Percentiles rank a stretch among this genome's conserved stretches.
Evolutionary conservation across 257 asterid genomes (phyloP).

Genomic region (Leptodermis oblonga): DNA sequence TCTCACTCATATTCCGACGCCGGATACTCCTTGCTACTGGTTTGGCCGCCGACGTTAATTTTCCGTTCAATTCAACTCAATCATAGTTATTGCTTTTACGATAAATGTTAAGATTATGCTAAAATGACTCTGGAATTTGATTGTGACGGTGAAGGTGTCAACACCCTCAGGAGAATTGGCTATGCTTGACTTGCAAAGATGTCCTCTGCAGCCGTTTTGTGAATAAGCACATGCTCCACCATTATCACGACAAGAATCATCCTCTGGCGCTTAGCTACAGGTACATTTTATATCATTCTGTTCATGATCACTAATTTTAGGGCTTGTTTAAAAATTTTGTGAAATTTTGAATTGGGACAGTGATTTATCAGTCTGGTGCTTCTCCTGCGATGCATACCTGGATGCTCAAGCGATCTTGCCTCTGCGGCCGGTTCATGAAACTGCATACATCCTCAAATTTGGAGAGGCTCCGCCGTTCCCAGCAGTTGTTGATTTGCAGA

Average conservation of each 20-base stretch:
- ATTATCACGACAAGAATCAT: conserved; percentile 48
- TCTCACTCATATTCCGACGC: conserved; percentile 68
- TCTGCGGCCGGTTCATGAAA: conserved; percentile 57
- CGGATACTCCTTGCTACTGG: conserved; percentile 72
- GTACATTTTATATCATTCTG: conserved; percentile 17
- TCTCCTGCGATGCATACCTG: conserved; percentile 77
- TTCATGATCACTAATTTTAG: no score
- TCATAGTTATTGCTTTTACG: neutral
- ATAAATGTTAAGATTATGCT: neutral
- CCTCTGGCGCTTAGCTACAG: conserved; percentile 74
- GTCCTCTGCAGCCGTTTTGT: conserved; percentile 90
- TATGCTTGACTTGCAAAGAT: conserved; percentile 78
- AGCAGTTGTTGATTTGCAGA: conserved; percentile 23
- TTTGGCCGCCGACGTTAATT: conserved; percentile 16
- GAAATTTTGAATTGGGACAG: conserved; percentile 31
- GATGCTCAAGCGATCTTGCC: conserved; percentile 67
- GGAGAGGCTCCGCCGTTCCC: conserved; percentile 66
- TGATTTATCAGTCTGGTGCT: conserved; percentile 93
- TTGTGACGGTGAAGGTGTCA: conserved; percentile 44
- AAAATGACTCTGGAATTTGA: neutral
- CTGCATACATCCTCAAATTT: conserved; percentile 76
- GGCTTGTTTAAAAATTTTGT: neutral
- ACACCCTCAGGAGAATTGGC: conserved; percentile 76
- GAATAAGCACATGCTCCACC: conserved; percentile 92
- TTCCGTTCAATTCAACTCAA: neutral